A percentile compares a stretch with the other conserved stretches of the same genome.
Conservation (phyloP, 208 protist genomes). For the Phytomonas francai region DNA sequence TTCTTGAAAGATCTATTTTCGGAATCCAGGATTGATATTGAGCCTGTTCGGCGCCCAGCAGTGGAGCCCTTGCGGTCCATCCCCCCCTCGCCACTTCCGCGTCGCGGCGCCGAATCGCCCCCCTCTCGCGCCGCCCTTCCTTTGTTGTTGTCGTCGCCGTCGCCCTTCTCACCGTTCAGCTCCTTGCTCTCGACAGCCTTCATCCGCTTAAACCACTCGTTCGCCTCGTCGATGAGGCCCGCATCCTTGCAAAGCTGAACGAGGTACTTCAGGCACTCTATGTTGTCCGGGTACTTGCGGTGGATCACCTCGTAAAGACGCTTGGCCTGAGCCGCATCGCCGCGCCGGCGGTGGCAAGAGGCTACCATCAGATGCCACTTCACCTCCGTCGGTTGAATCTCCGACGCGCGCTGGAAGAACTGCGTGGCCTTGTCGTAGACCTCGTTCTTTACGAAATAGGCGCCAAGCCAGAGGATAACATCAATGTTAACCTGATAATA, state of each 20-base stretch:
- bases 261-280: slow-evolving; percentile 94
- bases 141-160: slow-evolving; percentile 4
- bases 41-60: slow-evolving; percentile 12
- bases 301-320: slow-evolving; percentile 91
- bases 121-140: slow-evolving; percentile 5
- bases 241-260: slow-evolving; percentile 91
- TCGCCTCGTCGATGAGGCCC: slow-evolving; percentile 84
- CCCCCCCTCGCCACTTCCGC: slow-evolving; percentile 17
- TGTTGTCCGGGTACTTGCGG: slow-evolving; percentile 89
- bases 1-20: slow-evolving; percentile 21
- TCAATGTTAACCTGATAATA: slow-evolving; percentile 96
- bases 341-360: slow-evolving; percentile 92
- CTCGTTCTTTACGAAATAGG: slow-evolving; percentile 96
- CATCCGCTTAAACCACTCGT: slow-evolving; percentile 84
- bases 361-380: slow-evolving; percentile 96
- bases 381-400: slow-evolving; percentile 94
- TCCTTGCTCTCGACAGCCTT: slow-evolving; percentile 75
- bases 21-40: too few species aligned
- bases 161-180: slow-evolving; percentile 13
- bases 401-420: slow-evolving; percentile 95
- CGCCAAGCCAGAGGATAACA: slow-evolving; percentile 96
- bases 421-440: slow-evolving; percentile 95
- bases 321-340: slow-evolving; percentile 88
- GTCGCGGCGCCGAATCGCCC: slow-evolving; percentile 13
- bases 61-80: slow-evolving; percentile 15